Evolutionary conservation across 2,329 filamentous ascomycete genomes (phyloP), one percentile per base, ranked within the genome.

Genomic region (Penicillium sp.): DNA sequence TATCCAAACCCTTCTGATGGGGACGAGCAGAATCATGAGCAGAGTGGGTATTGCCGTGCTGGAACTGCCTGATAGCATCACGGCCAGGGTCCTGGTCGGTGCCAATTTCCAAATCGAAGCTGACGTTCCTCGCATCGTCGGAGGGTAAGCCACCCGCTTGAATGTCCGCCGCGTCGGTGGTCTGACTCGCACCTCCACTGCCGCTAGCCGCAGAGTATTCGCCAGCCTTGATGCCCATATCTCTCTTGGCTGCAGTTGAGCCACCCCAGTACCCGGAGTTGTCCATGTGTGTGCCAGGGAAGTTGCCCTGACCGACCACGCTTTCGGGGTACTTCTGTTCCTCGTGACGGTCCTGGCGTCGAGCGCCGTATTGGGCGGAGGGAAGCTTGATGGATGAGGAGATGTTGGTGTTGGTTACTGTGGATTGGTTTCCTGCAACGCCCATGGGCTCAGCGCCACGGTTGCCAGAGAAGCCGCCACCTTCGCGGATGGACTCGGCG

Each of bases 381-480:
- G 76, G 73, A 8, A 87, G 76, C 9, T 71, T 76, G 10, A 70
- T 79, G 4, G 84, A 81, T 47, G 74, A 76, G 6, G 80, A 82
- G 2, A 78, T 83, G 72, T 85, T 77, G 56, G 78, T 82, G 61
- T 75, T 86, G 70, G 81, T 82, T 50, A 82, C 76, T 20, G 80
- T 86, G 34, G 79, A 83, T 45, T 79, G 78, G n/a, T 65, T 63
- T 40, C 82, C 81, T 9, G 76, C 74, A 48, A 85, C 81, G 14
- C 74, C 70, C 32, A 77, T 75, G 6, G 78, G 78, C 39, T 79
- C 77, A 18, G 80, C 78, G 59, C 81, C 77, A 24, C 79, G 77
- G 74, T 90, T 89, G 55, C 80, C 71, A 39, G 81, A 76, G 65
- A 89, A 90, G 13, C 72, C 76, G 61, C 88, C 89, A 55, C 81